Evolutionary conservation across 1,284 basidiomycete species (phyloP).

Genomic region (Boletus holoroseus): DNA sequence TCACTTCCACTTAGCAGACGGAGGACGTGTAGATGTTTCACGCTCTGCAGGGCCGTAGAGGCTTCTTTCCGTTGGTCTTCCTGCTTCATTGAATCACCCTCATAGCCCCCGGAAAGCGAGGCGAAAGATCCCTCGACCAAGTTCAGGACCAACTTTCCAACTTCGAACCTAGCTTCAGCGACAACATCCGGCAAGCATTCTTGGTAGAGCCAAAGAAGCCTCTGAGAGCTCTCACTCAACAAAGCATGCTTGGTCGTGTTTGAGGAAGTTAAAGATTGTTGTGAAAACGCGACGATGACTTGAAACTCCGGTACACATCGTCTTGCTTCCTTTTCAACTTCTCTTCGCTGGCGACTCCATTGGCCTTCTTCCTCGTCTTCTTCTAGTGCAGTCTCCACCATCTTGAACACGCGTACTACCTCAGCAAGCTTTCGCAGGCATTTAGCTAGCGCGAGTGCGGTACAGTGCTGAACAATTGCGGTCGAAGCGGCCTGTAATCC

Average conservation of each 20-base stretch:
- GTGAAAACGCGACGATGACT: conserved; percentile 75
- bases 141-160: conserved; percentile 70
- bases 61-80: conserved; percentile 14
- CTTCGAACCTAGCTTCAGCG: conserved; percentile 79
- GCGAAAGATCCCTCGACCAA: conserved; percentile 32
- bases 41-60: conserved; percentile 44
- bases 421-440: conserved; percentile 65
- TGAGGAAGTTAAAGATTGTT: conserved; percentile 35
- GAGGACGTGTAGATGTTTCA: conserved; percentile 75
- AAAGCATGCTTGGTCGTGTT: conserved; percentile 43
- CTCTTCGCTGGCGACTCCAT: conserved; percentile 59
- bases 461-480: conserved; percentile 74
- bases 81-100: neutral
- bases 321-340: conserved; percentile 72
- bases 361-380: conserved; percentile 62
- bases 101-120: conserved; percentile 19
- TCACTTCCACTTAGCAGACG: conserved; percentile 66
- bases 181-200: conserved; percentile 67
- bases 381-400: conserved; percentile 52
- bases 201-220: conserved; percentile 83
- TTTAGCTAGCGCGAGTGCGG: conserved; percentile 67
- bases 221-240: conserved; percentile 71
- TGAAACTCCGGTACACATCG: conserved; percentile 78
- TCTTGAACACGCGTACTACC: conserved; percentile 48
- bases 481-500: conserved; percentile 66